Base-by-base conservation (phyloP, 148 eudicot species). In the Oxyria digyna region DNA sequence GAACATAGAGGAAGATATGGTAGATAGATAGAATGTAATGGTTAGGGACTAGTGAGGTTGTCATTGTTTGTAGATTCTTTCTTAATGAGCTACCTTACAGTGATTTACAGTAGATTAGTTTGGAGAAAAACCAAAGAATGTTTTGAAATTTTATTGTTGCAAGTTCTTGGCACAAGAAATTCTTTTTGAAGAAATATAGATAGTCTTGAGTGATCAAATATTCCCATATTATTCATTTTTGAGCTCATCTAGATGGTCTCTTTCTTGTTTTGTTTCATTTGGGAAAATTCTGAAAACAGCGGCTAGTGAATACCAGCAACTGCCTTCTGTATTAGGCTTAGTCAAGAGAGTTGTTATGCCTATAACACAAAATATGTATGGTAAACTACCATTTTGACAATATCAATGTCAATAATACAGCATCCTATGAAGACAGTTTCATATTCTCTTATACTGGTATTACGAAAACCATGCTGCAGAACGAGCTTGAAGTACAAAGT, bases 281-380 rank as follows among this genome's bases (percentile, higher is more conserved):
- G 20, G n/a, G 20, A 45, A 45, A 14, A 17, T 45, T 6, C 24
- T n/a, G 0, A 49, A 49, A 18, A 23, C 18, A 4, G 26, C 26
- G 23, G 32, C 32, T 55, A 55, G 32, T 9, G 62, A n/a, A 55
- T 55, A 55, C 62, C 62, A 55, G 24, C 62, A 57, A 57, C 64
- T 29, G 35, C 64, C 64, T 57, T 11, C 64, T 57, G 37, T 57
- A 57, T 59, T 27, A 29, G 20, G 18, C 65, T 59, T 2, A 26
- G 38, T 59, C 65, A 59, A 57, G 63, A 57, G 63, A 57, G 35
- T 57, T 57, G 63, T 26, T 27, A 11, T 14, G 8, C 33, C 33
- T 12, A n/a, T 14, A 26, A 35, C 33, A 26, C 32, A 57, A 27
- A 24, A 6, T 8, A 20, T 7, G 14, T 43, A 15, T 43, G 49